phyloP scores from a whole-genome alignment of 2,329 filamentous ascomycete species.

The Apiospora sp. region DNA sequence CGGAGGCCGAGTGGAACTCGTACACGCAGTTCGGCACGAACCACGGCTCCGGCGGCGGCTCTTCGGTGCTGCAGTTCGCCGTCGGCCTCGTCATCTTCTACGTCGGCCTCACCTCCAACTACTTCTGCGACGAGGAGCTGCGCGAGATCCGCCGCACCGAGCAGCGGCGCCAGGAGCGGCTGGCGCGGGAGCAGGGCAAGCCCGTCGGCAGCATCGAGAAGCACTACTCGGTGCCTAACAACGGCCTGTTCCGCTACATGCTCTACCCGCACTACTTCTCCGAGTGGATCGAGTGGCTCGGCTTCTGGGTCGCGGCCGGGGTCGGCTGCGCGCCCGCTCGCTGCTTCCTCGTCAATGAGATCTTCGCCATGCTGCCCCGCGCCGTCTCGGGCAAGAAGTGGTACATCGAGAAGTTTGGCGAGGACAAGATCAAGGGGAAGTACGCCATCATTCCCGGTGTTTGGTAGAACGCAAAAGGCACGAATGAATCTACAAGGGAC shows the following conservation, averaged over 20 bases:
- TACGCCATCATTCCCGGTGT: constrained; percentile 71
- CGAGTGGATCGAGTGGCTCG: constrained; percentile 96
- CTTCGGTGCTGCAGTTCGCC: constrained; percentile 54
- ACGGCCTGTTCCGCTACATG: constrained; percentile 82
- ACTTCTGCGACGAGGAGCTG: constrained; percentile 88
- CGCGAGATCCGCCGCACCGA: constrained; percentile 84
- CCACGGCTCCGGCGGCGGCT: constrained; percentile 43
- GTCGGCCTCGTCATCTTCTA: constrained; percentile 79
- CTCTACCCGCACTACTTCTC: constrained; percentile 94
- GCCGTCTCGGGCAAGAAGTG: constrained; percentile 82
- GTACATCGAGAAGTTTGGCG: constrained; percentile 90
- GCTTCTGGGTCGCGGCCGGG: constrained; percentile 81
- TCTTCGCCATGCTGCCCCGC: constrained; percentile 88
- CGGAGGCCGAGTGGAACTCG: constrained; percentile 57
- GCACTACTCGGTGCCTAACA: constrained; percentile 86
- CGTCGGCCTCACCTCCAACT: constrained; percentile 79
- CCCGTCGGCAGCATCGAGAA: constrained; percentile 67
- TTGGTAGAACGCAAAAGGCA: background rate
- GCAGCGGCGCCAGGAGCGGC: constrained; percentile 61
- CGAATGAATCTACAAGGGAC: background rate
- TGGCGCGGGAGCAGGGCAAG: constrained; percentile 46
- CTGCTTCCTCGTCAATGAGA: constrained; percentile 84
- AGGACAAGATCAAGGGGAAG: constrained; percentile 76
- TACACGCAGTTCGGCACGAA: constrained; percentile 26
- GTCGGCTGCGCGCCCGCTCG: constrained; percentile 76